Percentiles rank a stretch among this genome's conserved stretches.
Evolutionary conservation across 2,329 filamentous ascomycete genomes (phyloP).

Genomic region (Onygenales sp.): DNA sequence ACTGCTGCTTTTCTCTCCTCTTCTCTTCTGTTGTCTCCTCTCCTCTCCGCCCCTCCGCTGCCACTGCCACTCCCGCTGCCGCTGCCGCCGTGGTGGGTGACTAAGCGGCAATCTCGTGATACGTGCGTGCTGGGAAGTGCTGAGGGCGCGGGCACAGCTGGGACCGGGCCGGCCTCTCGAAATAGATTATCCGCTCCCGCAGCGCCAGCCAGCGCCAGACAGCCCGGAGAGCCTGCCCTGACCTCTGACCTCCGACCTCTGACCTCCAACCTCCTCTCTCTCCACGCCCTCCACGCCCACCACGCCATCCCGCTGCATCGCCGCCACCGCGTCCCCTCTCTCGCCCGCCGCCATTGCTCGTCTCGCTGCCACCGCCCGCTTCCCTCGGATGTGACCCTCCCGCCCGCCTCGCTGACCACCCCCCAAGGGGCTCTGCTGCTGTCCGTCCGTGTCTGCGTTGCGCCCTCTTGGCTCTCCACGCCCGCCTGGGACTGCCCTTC

Average conservation of each 20-base stretch:
- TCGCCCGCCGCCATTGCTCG: background rate
- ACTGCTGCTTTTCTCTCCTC: background rate
- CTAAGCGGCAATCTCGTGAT: conserved; percentile 4
- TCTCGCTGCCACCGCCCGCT: background rate
- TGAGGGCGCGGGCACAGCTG: conserved; percentile 4
- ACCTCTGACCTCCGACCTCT: background rate
- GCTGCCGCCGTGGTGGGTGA: background rate
- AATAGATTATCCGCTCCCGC: conserved; percentile 3
- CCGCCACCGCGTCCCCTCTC: background rate
- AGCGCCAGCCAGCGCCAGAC: background rate
- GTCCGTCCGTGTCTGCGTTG: background rate
- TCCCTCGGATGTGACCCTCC: background rate
- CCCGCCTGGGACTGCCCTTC: background rate
- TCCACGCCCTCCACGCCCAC: background rate
- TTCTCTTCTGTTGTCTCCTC: conserved; percentile 1
- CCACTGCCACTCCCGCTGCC: background rate
- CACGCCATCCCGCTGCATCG: background rate
- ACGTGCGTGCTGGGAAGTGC: conserved; percentile 10
- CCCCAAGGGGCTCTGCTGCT: background rate
- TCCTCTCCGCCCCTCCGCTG: background rate
- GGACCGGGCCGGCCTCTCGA: conserved; percentile 7
- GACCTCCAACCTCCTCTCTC: background rate
- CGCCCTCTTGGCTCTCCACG: conserved; percentile 1
- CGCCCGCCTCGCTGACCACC: background rate
- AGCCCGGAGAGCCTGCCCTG: background rate